phyloP scores from a whole-genome alignment of 306 rosid genomes.

The Senna siamea region DNA sequence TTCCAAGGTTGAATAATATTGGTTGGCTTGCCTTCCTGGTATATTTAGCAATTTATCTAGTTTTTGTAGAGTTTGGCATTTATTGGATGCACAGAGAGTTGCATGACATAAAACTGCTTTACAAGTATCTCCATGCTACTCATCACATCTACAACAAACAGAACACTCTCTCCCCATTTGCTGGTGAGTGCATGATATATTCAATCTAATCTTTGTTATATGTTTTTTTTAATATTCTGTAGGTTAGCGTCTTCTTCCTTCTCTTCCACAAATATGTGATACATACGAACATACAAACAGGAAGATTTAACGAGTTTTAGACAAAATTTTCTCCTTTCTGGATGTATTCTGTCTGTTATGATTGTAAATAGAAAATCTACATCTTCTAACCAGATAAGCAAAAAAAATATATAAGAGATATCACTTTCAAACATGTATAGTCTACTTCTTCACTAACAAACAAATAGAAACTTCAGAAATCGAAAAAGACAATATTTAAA shows the following conservation, averaged over 20 bases:
- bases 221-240: background rate
- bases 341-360: no score
- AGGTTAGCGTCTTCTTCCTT: background rate
- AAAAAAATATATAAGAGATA: background rate
- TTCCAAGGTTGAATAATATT: conserved; percentile 65
- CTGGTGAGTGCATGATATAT: conserved; percentile 61
- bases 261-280: background rate
- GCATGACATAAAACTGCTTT: conserved; percentile 94
- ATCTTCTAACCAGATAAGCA: background rate
- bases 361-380: background rate
- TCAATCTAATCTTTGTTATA: conserved; percentile 20
- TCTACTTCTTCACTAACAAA: background rate
- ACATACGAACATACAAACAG: no score
- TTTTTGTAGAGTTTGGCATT: conserved; percentile 78
- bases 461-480: no score
- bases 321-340: background rate
- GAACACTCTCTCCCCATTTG: conserved; percentile 97
- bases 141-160: conserved; percentile 94
- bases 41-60: conserved; percentile 59
- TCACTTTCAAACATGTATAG: background rate
- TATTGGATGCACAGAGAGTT: conserved; percentile 94
- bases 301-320: background rate
- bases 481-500: no score
- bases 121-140: conserved; percentile 86
- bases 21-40: conserved; percentile 58